Conservation (phyloP, 768 basidiomycete genomes). For the Panaeolus papilionaceus region DNA sequence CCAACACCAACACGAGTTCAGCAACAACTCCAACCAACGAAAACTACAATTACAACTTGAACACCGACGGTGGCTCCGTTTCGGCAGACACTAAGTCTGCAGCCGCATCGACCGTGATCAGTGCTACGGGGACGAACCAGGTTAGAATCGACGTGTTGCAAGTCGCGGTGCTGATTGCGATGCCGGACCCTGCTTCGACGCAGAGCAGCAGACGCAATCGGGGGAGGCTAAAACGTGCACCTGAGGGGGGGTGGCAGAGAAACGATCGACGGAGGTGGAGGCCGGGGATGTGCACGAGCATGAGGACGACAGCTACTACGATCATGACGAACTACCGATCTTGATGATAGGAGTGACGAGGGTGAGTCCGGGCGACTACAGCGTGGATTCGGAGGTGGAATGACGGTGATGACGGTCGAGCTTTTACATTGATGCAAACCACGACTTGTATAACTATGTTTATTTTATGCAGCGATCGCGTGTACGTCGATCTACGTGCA, state of each 20-base stretch:
- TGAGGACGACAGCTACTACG: not conserved
- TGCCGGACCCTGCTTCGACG: not conserved
- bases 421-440: not conserved
- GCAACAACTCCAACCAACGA: not conserved
- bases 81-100: not conserved
- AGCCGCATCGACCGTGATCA: not conserved
- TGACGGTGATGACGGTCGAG: too few species aligned
- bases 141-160: conserved; percentile 5
- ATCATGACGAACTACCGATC: conserved; percentile 6
- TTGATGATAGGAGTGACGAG: conserved; percentile 10
- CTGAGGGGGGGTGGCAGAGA: not conserved
- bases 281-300: not conserved
- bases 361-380: not conserved
- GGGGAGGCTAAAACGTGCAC: conserved; percentile 8
- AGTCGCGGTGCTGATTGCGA: conserved; percentile 4
- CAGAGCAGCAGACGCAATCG: not conserved
- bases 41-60: not conserved
- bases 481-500: not conserved
- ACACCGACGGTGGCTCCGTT: not conserved
- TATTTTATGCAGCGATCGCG: not conserved
- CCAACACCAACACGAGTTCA: not conserved
- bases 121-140: not conserved
- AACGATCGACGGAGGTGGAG: not conserved
- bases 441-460: not conserved
- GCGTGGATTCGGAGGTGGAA: not conserved